Percentiles rank a stretch among this genome's conserved stretches.
Conservation (phyloP, 2,329 filamentous ascomycete genomes). For the Ceratocystis cubensis region DNA sequence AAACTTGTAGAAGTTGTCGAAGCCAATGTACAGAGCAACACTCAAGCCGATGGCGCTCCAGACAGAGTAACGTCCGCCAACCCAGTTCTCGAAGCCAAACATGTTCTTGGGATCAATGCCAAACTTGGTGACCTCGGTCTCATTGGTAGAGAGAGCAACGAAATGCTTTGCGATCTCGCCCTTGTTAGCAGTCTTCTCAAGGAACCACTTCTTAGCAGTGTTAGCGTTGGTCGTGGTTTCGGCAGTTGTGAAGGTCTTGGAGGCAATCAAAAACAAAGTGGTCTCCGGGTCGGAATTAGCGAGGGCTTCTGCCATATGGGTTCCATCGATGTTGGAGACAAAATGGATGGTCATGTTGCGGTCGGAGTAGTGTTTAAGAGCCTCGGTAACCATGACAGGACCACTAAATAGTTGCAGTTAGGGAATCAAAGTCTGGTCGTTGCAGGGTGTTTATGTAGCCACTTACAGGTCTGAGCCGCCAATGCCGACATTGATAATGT, state of each 20-base stretch:
- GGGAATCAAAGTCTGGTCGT: constrained; percentile 23
- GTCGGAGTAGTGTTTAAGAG: constrained; percentile 86
- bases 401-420: constrained; percentile 44
- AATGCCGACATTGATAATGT: constrained; percentile 94
- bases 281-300: constrained; percentile 85
- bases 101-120: constrained; percentile 98
- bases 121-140: constrained; percentile 90
- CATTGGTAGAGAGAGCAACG: constrained; percentile 93
- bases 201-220: constrained; percentile 93
- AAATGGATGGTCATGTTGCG: constrained; percentile 85
- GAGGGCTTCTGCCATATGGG: constrained; percentile 90
- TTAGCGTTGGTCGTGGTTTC: constrained; percentile 97
- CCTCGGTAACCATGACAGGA: constrained; percentile 97
- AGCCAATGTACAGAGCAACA: constrained; percentile 89
- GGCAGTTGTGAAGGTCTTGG: constrained; percentile 98
- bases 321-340: constrained; percentile 98
- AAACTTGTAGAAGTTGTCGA: constrained; percentile 95
- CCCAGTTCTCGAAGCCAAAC: constrained; percentile 99
- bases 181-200: constrained; percentile 63
- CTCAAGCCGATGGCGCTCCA: constrained; percentile 97
- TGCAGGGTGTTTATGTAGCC: constrained; percentile 22
- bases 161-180: constrained; percentile 96
- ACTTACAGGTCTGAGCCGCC: constrained; percentile 94
- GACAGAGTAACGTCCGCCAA: constrained; percentile 94
- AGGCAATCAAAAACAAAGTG: constrained; percentile 95